phyloP scores from a whole-genome alignment of 148 eudicot species.

The Dysphania ambrosioides region DNA sequence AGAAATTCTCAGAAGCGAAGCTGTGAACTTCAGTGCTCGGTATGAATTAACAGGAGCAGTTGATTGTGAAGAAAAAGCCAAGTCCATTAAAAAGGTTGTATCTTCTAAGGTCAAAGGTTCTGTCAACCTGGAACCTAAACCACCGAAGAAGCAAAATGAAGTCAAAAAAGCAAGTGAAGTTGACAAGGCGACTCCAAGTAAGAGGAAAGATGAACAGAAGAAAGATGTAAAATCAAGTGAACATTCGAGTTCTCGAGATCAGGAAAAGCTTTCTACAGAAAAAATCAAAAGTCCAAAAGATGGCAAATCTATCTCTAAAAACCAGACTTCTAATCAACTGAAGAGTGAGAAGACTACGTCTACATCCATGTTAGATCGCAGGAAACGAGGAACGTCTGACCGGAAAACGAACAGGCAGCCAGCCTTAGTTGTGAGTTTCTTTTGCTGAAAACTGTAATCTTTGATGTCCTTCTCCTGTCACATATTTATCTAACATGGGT shows the following conservation, averaged over 20 bases:
- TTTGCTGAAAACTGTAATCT: not conserved
- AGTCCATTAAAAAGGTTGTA: conserved; percentile 24
- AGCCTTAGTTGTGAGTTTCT: conserved; percentile 34
- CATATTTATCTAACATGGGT: not conserved
- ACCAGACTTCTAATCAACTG: conserved; percentile 19
- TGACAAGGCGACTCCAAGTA: conserved; percentile 24
- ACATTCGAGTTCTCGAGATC: conserved; percentile 24
- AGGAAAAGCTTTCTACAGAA: conserved; percentile 20
- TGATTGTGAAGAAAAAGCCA: conserved; percentile 20
- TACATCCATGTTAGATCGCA: conserved; percentile 21
- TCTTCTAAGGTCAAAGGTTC: conserved; percentile 11
- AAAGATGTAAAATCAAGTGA: conserved; percentile 31
- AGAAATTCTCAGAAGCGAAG: not conserved
- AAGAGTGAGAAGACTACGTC: conserved; percentile 19
- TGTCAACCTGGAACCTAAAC: not conserved
- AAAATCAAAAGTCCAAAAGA: conserved; percentile 30
- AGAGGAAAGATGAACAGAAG: conserved; percentile 34
- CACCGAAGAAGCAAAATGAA: conserved; percentile 3
- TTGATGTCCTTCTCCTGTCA: not conserved
- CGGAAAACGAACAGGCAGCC: conserved; percentile 28
- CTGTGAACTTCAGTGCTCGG: conserved; percentile 27
- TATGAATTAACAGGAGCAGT: conserved; percentile 21
- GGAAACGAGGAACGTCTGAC: conserved; percentile 20
- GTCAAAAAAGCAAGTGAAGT: not conserved
- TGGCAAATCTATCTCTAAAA: conserved; percentile 27